Evolutionary conservation across 164 flowering plant genomes (phyloP), one percentile per base, ranked within the genome.

Genomic region (Liriodendron chinense): DNA sequence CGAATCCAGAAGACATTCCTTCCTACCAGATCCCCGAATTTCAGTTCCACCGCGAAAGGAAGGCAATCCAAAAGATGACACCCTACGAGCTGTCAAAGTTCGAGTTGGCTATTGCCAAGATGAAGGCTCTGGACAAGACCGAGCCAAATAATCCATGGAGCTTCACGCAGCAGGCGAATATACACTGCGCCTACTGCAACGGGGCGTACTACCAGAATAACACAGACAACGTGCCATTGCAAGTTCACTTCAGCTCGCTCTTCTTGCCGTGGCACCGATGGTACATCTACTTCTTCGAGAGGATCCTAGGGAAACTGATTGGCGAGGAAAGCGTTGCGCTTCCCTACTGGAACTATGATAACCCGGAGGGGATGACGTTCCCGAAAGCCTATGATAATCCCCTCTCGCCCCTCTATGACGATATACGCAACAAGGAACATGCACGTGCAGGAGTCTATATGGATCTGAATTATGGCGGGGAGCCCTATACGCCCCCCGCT

Each of bases 181-280:
- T 73, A 25, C 75, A 73, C 34, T 73, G 75, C 48, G 67, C 69
- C 22, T 73, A 34, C 69, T 73, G 75, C 75, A 24, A 23, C 3
- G 69, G 59, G 0, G 57, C 75, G 7, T 73, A 73, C 69, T n/a
- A 73, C 75, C 75, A 73, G n/a, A n/a, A n/a, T n/a, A n/a, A n/a
- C n/a, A n/a, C n/a, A n/a, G n/a, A n/a, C n/a, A n/a, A n/a, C 26
- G 26, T 43, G 69, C 28, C 25, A 56, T 34, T 64, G 10, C 49
- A 65, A 21, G 69, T 73, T 21, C 75, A 73, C 34, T 20, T 0
- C 24, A 63, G 69, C 9, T 64, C 59, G 43, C 28, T 73, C 70
- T 74, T 74, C 48, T 22, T 65, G 63, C 76, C 76, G 12, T 74
- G 76, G 76, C 76, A 74, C 70, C 28, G 76, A 2, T 14, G 13